These are phyloP conservation scores for Eleusine coracana DNA, from an alignment of 176 grass and related monocot genomes.

Conservation along the genomic window DNA sequence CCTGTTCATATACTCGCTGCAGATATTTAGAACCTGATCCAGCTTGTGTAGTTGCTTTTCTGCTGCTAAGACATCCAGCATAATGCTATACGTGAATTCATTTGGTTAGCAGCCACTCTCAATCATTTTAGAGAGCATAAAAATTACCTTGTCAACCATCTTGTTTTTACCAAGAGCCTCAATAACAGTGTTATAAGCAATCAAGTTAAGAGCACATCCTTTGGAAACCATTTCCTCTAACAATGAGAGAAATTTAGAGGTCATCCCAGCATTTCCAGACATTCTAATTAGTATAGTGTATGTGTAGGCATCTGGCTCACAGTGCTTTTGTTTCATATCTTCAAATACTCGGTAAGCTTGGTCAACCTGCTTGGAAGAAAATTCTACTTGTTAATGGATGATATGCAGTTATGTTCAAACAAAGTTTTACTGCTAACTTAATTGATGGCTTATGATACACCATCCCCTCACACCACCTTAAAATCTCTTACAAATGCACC, in stretches of 20 bases:
- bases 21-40: constrained; percentile 72
- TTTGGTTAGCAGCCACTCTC: constrained; percentile 66
- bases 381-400: constrained; percentile 15
- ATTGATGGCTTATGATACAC: not conserved
- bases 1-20: constrained; percentile 58
- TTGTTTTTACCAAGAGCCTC: constrained; percentile 88
- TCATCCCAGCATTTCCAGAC: constrained; percentile 70
- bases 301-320: constrained; percentile 80
- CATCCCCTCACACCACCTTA: not conserved
- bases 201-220: constrained; percentile 64
- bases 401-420: not conserved
- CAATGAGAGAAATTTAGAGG: constrained; percentile 62
- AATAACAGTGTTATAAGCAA: constrained; percentile 90
- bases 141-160: constrained; percentile 77
- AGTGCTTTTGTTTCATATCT: constrained; percentile 90
- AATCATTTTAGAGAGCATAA: constrained; percentile 91
- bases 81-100: constrained; percentile 84
- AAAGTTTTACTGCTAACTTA: constrained; percentile 2
- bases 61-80: constrained; percentile 65
- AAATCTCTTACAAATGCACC: not conserved
- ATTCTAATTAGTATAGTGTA: constrained; percentile 97
- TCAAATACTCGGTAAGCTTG: constrained; percentile 87
- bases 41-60: constrained; percentile 71
- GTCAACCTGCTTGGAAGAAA: constrained; percentile 64
- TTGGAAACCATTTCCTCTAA: constrained; percentile 89